Evolutionary conservation across 192 early-diverging fungal genomes (phyloP), one percentile per base, ranked within the genome.

Genomic region (Linnemannia exigua): DNA sequence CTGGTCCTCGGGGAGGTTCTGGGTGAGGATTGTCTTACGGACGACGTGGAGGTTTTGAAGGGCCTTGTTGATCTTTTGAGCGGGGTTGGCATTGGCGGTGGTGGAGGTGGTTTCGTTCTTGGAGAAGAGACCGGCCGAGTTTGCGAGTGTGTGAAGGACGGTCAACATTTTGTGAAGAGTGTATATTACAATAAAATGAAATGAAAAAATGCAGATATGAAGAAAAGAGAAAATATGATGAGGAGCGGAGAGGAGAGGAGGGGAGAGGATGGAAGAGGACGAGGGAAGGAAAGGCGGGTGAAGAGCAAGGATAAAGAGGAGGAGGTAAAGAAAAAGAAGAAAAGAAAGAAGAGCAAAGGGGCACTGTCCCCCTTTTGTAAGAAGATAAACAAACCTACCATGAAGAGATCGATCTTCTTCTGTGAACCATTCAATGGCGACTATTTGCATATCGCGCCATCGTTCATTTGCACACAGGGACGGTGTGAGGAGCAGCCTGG

Each of bases 111-210:
- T 44, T 11, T 71, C 50, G 54, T 51, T 58, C 44, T 79, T 75
- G 72, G 72, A 67, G 38, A 86, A 76, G 46, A 86, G 75, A 35
- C 84, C 84, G 11, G 84, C 84, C 44, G 78, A 72, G 74, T 86
- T 80, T 68, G 84, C 84, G 25, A 86, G 74, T 5, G 84, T 86
- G 48, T 86, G 84, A 15, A 86, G 74, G 17, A 86, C 78, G 41
- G 84, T 86, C 75, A 86, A 51, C 84, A 86, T 86, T 16, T 37
- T 68, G n/a, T 20, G 41, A 3, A 31, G 7, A 8, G 52, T 36
- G 50, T 50, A 67, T 46, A 31, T 14, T 37, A 48, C 35, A 41
- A 38, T 66, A 33, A 31, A 46, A n/a, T n/a, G n/a, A 9, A 47
- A 66, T 19, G 41, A 37, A 25, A 20, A 41, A 41, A 44, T 15